phyloP scores from a whole-genome alignment of 768 basidiomycete species.

The Rhizopogon rudus region DNA sequence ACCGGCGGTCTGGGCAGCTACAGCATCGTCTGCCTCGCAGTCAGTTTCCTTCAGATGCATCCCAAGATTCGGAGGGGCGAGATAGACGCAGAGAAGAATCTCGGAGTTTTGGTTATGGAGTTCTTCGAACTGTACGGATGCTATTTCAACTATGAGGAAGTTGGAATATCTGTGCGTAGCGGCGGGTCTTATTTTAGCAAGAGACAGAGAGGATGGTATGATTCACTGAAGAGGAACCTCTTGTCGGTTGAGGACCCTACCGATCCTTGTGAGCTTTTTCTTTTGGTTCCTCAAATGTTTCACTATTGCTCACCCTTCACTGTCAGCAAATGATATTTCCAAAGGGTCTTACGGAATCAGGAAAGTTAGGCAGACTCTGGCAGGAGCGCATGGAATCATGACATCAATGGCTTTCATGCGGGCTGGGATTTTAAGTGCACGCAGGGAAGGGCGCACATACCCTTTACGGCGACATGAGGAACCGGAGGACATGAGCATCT shows the following conservation, averaged over 20 bases:
- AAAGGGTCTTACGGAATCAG: conserved; percentile 80
- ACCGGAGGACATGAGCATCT: conserved; percentile 68
- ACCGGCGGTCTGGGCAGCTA: conserved; percentile 94
- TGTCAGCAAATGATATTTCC: conserved; percentile 87
- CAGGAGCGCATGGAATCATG: conserved; percentile 76
- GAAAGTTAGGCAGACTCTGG: conserved; percentile 77
- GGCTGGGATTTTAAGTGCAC: conserved; percentile 57
- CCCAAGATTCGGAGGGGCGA: conserved; percentile 88
- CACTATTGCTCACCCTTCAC: conserved; percentile 1
- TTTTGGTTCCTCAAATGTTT: neutral
- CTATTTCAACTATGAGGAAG: conserved; percentile 87
- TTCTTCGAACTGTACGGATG: conserved; percentile 95
- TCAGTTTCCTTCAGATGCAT: conserved; percentile 96
- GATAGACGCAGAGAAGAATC: conserved; percentile 81
- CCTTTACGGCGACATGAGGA: conserved; percentile 39
- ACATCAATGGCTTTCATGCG: conserved; percentile 67
- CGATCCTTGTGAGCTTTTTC: conserved; percentile 64
- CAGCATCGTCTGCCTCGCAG: conserved; percentile 86
- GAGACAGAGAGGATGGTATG: conserved; percentile 74
- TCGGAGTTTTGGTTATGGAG: conserved; percentile 93
- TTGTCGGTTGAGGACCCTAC: conserved; percentile 93
- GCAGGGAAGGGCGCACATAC: conserved; percentile 44
- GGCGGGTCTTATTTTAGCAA: conserved; percentile 92
- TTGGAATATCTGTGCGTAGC: conserved; percentile 82
- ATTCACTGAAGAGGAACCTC: conserved; percentile 48